Base-by-base conservation (phyloP, 331 rosid genomes). In the Malus hybrid region DNA sequence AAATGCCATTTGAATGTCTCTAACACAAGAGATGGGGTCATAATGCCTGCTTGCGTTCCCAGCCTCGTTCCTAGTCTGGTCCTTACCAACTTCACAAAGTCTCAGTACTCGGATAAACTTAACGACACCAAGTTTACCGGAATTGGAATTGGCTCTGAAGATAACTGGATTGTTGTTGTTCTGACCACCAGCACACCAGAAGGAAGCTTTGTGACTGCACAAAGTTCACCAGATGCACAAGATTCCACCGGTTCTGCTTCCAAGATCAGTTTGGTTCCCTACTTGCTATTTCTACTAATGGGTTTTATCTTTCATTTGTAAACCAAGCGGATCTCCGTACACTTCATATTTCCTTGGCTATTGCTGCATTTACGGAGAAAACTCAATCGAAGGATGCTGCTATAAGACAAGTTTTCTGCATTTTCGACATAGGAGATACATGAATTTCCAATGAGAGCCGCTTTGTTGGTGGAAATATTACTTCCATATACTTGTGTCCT, bases 31-130 rank as follows among this genome's bases (percentile, higher is more conserved):
- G 96, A 91, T 78, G 97, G 94, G 69, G 13, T 19, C 39, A 57
- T 86, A 55, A 79, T 93, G 89, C 97, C 98, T 78, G 90, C 96
- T 65, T 93, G 98, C 39, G 88, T 93, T 76, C 97, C 98, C 29
- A 78, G 75, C 74, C 87, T 87, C 19, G 86, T 65, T 77, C 73
- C 90, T 1, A 79, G 72, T 73, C 86, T 89, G 20, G 94, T 90
- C 60, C 91, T 93, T 57, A 5, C 91, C 13, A 93, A 93, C 85
- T 93, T 89, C 87, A 93, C 98, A 0, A 18, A 78, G 70, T 86
- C 98, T 76, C 97, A 84, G 64, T 93, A 93, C 83, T 91, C 98
- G 0, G 68, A 64, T 18, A 80, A 36, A 55, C 97, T 93, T 71
- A 93, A 91, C 2, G 96, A 91, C 83, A 83, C 97, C 6, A 85